Evolutionary conservation across 805 yeast genomes (phyloP).

Genomic region (Pichia paraexigua): DNA sequence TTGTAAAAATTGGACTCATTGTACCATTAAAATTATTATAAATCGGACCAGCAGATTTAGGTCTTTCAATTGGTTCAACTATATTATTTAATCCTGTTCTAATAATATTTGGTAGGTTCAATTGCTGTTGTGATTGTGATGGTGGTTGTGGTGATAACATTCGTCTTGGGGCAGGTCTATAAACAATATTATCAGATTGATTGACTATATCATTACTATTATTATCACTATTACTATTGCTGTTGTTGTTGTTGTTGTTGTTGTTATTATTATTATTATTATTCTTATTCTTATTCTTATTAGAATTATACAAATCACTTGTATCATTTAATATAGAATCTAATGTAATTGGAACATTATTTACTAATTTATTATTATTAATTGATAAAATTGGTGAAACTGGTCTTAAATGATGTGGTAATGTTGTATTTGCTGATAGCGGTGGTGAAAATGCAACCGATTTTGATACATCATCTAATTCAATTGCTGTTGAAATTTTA

Average conservation of each 20-base stretch:
- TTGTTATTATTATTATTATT: no score
- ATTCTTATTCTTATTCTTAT: background rate
- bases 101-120: background rate
- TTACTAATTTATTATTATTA: background rate
- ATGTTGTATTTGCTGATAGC: constrained; percentile 10
- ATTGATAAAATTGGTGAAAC: constrained; percentile 27
- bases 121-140: background rate
- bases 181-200: background rate
- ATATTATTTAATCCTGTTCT: constrained; percentile 4
- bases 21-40: constrained; percentile 4
- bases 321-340: constrained; percentile 32
- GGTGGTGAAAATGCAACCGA: constrained; percentile 18
- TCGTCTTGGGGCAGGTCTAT: constrained; percentile 8
- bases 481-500: background rate
- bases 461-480: background rate
- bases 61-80: constrained; percentile 27
- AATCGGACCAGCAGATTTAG: constrained; percentile 40
- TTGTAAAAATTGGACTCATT: constrained; percentile 1
- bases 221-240: background rate
- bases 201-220: constrained; percentile 1
- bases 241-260: no score
- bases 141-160: constrained; percentile 5
- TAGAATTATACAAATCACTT: background rate
- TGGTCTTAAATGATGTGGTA: constrained; percentile 22
- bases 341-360: constrained; percentile 28